Percentiles rank a stretch among this genome's conserved stretches.
Evolutionary conservation across 2,329 filamentous ascomycete genomes (phyloP).

Genomic region (Aspergillus tamarii): DNA sequence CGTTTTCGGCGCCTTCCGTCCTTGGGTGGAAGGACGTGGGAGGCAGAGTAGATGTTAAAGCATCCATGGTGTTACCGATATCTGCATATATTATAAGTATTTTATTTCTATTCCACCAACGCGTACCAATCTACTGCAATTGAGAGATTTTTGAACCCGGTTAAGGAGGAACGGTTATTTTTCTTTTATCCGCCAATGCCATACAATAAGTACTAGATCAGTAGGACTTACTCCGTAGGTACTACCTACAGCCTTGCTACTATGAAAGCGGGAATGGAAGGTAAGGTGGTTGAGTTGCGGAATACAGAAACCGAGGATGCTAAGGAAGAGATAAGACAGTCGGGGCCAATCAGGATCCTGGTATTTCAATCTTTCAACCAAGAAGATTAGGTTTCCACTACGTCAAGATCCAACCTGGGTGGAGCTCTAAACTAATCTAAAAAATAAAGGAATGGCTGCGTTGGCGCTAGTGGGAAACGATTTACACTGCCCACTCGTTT

Average conservation of each 20-base stretch:
- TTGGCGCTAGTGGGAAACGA: slow-evolving; percentile 20
- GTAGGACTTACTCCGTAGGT: neutral
- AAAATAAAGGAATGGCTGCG: slow-evolving; percentile 14
- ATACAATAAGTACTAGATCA: neutral
- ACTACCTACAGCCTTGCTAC: too few species aligned
- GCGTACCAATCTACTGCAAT: neutral
- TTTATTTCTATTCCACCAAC: neutral
- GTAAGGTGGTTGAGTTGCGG: neutral
- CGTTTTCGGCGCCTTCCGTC: slow-evolving; percentile 22
- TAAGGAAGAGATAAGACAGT: slow-evolving; percentile 34
- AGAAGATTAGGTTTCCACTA: slow-evolving; percentile 41
- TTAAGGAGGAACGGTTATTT: neutral
- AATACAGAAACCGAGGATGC: slow-evolving; percentile 9
- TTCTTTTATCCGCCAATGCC: neutral
- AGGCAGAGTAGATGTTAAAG: neutral
- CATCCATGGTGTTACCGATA: neutral
- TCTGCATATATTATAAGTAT: neutral
- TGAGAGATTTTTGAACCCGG: neutral
- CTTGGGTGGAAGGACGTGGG: slow-evolving; percentile 4
- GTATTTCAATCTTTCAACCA: slow-evolving; percentile 33
- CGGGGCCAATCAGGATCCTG: slow-evolving; percentile 33
- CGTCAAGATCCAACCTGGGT: slow-evolving; percentile 38
- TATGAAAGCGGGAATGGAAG: too few species aligned
- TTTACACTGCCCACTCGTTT: slow-evolving; percentile 1
- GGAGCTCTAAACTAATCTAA: slow-evolving; percentile 21